Conservation (phyloP, 192 early-diverging fungal genomes). For the Obelidium mucronatum region DNA sequence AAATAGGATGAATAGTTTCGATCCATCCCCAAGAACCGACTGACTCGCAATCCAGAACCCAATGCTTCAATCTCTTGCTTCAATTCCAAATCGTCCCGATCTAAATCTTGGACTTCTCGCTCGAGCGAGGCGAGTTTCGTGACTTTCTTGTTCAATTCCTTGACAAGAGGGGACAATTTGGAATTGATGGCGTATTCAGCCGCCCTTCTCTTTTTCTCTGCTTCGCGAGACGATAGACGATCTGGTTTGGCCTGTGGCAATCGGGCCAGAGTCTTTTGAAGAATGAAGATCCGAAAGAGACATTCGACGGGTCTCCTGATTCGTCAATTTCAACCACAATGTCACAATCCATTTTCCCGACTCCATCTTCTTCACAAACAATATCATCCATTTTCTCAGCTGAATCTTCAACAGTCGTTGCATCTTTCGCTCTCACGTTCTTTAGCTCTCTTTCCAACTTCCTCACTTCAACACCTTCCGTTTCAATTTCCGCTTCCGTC, state of each 20-base stretch:
- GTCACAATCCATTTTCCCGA: not conserved
- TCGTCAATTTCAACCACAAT: not conserved
- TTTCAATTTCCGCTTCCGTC: not conserved
- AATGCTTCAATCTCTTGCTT: not conserved
- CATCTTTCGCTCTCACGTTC: not conserved
- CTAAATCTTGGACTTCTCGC: not conserved
- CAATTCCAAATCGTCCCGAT: not conserved
- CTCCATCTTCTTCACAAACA: constrained; percentile 8
- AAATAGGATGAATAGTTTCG: not conserved
- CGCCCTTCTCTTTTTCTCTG: not conserved
- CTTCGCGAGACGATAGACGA: not conserved
- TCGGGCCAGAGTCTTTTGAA: no score
- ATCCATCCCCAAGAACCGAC: not conserved
- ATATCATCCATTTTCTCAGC: not conserved
- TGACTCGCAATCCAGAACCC: not conserved
- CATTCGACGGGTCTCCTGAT: not conserved
- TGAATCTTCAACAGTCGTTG: not conserved
- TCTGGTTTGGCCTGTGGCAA: not conserved
- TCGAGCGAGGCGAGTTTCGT: not conserved
- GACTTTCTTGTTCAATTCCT: constrained; percentile 5
- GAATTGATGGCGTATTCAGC: not conserved
- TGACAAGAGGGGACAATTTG: not conserved
- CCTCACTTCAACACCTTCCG: constrained; percentile 1
- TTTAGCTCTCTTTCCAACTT: constrained; percentile 1
- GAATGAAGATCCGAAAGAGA: no score